Percentiles rank a stretch among this genome's conserved stretches.
phyloP scores from a whole-genome alignment of 768 basidiomycete genomes.

The Hypsizygus marmoreus region DNA sequence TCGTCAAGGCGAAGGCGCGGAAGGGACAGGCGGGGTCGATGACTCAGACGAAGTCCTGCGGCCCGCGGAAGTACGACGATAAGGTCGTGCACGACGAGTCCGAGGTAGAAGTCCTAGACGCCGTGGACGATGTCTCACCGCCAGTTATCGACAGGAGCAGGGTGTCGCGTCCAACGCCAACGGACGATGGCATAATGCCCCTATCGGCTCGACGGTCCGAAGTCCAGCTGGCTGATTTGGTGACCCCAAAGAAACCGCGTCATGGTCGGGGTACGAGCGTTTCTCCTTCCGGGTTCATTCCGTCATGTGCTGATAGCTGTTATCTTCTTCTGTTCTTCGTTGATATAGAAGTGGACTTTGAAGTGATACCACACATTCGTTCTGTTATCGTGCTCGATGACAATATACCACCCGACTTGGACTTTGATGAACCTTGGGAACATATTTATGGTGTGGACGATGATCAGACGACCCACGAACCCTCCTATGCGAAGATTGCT shows the following conservation, averaged over 20 bases:
- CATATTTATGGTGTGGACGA: slow-evolving; percentile 45
- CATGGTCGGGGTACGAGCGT: slow-evolving; percentile 41
- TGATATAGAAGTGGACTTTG: slow-evolving; percentile 51
- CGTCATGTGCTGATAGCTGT: background rate
- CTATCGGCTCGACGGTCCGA: slow-evolving; percentile 16
- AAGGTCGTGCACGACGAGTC: slow-evolving; percentile 9
- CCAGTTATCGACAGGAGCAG: background rate
- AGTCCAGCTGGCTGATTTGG: slow-evolving; percentile 20
- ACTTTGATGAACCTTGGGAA: slow-evolving; percentile 62
- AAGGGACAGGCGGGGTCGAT: slow-evolving; percentile 23
- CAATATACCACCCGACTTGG: slow-evolving; percentile 35
- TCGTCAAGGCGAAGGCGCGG: slow-evolving; percentile 35
- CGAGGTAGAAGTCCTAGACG: no score
- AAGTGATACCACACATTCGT: slow-evolving; percentile 53
- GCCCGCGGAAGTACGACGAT: background rate
- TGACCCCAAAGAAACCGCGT: slow-evolving; percentile 38
- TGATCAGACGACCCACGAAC: slow-evolving; percentile 29
- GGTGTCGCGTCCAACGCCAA: slow-evolving; percentile 13
- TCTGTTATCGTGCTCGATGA: slow-evolving; percentile 65
- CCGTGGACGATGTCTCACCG: slow-evolving; percentile 10
- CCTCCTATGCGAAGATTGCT: slow-evolving; percentile 46
- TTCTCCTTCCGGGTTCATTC: slow-evolving; percentile 10
- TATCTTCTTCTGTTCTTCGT: background rate
- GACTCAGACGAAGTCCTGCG: background rate
- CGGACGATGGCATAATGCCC: slow-evolving; percentile 23